Conservation (phyloP, 495 filamentous ascomycete species). For the Lophiotrema nucula region DNA sequence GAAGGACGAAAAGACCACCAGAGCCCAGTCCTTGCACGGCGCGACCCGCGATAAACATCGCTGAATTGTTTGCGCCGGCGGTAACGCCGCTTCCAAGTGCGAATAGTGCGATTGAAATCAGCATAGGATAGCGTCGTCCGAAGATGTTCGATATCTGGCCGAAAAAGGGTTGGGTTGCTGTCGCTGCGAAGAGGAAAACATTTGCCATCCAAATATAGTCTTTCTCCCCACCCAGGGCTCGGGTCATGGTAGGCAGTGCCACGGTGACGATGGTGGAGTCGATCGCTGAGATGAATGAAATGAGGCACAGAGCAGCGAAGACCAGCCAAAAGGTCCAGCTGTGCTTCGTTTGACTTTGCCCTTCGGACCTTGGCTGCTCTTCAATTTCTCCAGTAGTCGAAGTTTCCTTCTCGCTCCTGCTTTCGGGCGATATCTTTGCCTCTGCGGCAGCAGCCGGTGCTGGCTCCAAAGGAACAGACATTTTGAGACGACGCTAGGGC, state of each 20-base stretch:
- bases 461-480: background rate
- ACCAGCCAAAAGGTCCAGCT: conserved; percentile 42
- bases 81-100: conserved; percentile 19
- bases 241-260: conserved; percentile 44
- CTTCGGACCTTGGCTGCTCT: too few relatives aligned
- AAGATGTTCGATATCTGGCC: conserved; percentile 25
- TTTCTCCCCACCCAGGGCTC: conserved; percentile 36
- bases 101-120: conserved; percentile 18
- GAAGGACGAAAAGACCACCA: conserved; percentile 62
- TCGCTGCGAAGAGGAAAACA: conserved; percentile 42
- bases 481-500: too few relatives aligned
- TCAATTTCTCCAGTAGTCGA: too few relatives aligned
- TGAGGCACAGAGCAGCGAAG: conserved; percentile 41
- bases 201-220: conserved; percentile 49
- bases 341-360: background rate
- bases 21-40: conserved; percentile 58
- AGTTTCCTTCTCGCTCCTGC: too few relatives aligned
- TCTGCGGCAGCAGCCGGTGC: too few relatives aligned
- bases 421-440: too few relatives aligned
- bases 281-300: conserved; percentile 42
- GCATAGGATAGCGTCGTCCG: conserved; percentile 20
- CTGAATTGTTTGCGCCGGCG: conserved; percentile 3
- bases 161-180: conserved; percentile 19
- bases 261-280: conserved; percentile 46
- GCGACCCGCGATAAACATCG: conserved; percentile 30